phyloP scores from a whole-genome alignment of 805 yeast species.

The Candida hungchunana region DNA sequence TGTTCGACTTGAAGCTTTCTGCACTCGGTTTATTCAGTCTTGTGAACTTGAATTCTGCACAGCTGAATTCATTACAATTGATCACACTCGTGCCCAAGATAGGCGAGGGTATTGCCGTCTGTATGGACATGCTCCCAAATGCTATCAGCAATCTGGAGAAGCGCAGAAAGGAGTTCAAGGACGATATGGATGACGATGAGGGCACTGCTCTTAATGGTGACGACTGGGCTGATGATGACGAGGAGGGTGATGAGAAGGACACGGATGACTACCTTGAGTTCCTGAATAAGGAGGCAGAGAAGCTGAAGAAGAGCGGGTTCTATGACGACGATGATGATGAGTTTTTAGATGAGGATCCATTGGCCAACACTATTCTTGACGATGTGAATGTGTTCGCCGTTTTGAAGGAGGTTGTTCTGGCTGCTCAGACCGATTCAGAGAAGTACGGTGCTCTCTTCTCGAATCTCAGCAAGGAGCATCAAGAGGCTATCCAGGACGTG shows the following conservation, averaged over 20 bases:
- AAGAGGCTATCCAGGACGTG: conserved; percentile 29
- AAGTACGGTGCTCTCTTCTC: conserved; percentile 48
- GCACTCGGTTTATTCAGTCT: conserved; percentile 62
- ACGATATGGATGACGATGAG: conserved; percentile 28
- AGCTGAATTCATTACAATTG: conserved; percentile 32
- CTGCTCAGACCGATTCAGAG: conserved; percentile 44
- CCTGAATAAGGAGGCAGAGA: conserved; percentile 40
- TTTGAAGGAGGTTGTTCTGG: conserved; percentile 51
- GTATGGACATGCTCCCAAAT: conserved; percentile 60
- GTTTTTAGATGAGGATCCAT: conserved; percentile 76
- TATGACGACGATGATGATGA: conserved; percentile 56
- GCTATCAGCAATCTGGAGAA: conserved; percentile 67
- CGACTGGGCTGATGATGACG: conserved; percentile 26
- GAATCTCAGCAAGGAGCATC: conserved; percentile 33
- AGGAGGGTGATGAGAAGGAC: conserved; percentile 27
- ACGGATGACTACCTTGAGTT: conserved; percentile 46
- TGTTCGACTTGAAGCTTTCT: conserved; percentile 76
- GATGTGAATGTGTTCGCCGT: conserved; percentile 64
- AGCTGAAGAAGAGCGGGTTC: conserved; percentile 32
- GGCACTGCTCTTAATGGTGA: conserved; percentile 25
- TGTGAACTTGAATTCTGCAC: conserved; percentile 26
- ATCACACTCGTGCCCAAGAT: conserved; percentile 40
- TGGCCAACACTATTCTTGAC: conserved; percentile 77
- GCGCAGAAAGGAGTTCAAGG: conserved; percentile 42
- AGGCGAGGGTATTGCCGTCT: conserved; percentile 45